These are phyloP conservation scores for Emmonsia crescens DNA, from an alignment of 2,329 filamentous ascomycete genomes.

Conservation along the genomic window DNA sequence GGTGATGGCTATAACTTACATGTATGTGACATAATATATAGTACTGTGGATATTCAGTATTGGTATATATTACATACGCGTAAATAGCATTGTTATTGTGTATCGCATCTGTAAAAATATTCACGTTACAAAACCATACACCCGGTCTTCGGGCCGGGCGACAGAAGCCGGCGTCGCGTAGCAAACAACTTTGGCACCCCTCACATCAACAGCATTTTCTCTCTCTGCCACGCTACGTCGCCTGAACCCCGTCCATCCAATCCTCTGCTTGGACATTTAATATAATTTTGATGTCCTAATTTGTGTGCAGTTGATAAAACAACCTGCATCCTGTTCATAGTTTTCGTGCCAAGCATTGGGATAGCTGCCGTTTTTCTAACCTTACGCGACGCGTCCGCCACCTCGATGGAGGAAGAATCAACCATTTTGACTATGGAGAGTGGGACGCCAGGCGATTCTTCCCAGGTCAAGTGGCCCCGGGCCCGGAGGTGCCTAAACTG, in stretches of 20 bases:
- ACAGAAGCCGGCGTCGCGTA: not conserved
- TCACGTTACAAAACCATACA: not conserved
- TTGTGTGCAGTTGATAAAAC: not conserved
- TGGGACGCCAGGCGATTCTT: not conserved
- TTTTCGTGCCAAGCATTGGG: not conserved
- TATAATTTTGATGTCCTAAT: not conserved
- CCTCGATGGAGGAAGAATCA: not conserved
- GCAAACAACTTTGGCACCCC: not conserved
- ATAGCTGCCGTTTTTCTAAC: not conserved
- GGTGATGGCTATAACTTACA: no score
- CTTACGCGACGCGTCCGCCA: not conserved
- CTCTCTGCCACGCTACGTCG: not conserved
- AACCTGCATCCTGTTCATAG: not conserved
- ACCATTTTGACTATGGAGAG: slow-evolving; percentile 1
- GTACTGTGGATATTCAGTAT: not conserved
- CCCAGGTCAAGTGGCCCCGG: not conserved
- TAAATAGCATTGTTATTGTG: not conserved
- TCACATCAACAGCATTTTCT: not conserved
- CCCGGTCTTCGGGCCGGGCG: not conserved
- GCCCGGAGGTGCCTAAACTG: not conserved
- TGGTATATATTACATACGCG: not conserved
- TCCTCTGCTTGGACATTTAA: not conserved
- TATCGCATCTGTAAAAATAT: not conserved
- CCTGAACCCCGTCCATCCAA: not conserved
- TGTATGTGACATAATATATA: not conserved